Conservation (phyloP, 2,329 filamentous ascomycete species). For the Apiospora sp. region DNA sequence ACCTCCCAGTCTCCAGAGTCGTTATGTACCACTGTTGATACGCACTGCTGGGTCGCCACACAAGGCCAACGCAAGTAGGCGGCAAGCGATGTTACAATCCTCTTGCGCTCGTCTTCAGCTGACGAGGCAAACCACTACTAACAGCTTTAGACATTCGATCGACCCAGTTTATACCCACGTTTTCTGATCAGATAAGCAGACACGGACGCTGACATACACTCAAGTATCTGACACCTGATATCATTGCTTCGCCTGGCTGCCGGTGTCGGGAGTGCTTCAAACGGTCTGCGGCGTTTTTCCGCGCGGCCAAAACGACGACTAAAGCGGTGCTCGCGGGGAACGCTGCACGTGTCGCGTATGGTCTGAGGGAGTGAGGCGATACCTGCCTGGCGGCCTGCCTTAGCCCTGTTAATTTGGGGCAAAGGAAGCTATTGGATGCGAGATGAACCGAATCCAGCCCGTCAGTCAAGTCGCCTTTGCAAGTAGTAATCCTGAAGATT, state of each 20-base stretch:
- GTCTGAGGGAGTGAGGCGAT: not conserved
- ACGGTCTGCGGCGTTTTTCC: not conserved
- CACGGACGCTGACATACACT: conserved; percentile 14
- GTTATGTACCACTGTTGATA: not conserved
- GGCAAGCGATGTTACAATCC: conserved; percentile 3
- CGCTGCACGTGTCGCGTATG: conserved; percentile 3
- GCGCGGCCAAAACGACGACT: not conserved
- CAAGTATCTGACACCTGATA: not conserved
- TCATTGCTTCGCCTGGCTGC: not conserved
- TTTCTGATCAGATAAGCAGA: conserved; percentile 12
- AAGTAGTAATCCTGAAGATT: not conserved
- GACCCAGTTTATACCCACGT: conserved; percentile 15
- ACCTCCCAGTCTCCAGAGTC: not conserved
- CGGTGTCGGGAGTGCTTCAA: not conserved
- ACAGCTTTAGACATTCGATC: not conserved
- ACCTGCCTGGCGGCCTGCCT: not conserved
- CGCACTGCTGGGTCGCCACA: conserved; percentile 8
- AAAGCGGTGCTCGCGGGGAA: not conserved
- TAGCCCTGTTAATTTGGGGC: not conserved
- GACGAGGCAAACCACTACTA: conserved; percentile 2
- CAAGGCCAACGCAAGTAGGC: not conserved
- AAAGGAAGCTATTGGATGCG: not conserved
- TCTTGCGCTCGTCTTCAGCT: not conserved
- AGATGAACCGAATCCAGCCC: not conserved
- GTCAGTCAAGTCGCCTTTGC: not conserved